phyloP scores from a whole-genome alignment of 192 early-diverging fungal species.

The Backusella parvicylindrica region DNA sequence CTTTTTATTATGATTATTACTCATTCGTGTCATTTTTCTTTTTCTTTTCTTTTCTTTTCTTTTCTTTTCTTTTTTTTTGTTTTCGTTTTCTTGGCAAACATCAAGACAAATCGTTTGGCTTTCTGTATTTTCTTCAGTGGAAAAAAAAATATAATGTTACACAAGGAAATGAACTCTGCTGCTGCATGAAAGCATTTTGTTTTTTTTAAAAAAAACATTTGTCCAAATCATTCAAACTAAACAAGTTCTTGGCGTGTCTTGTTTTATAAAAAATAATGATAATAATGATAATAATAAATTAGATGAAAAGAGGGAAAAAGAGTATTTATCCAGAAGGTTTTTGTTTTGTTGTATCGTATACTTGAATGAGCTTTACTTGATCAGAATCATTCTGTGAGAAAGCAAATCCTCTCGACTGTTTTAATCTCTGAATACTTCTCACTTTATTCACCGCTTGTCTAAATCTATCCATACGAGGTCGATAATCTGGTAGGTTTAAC shows the following conservation, averaged over 20 bases:
- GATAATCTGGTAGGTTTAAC: constrained; percentile 97
- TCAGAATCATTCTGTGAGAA: constrained; percentile 96
- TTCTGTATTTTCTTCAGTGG: too few relatives aligned
- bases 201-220: too few relatives aligned
- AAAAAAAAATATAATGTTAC: not conserved
- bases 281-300: not conserved
- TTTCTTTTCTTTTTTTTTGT: not conserved
- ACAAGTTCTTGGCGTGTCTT: not conserved
- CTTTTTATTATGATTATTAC: not conserved
- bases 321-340: constrained; percentile 46
- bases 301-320: not conserved
- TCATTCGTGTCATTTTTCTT: not conserved
- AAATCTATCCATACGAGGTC: constrained; percentile 97
- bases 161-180: not conserved
- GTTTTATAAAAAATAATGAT: not conserved
- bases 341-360: constrained; percentile 52
- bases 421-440: constrained; percentile 84
- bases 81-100: not conserved
- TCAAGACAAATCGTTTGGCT: too few relatives aligned
- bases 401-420: constrained; percentile 88
- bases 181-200: not conserved
- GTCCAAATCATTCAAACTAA: not conserved
- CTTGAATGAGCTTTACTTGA: constrained; percentile 57
- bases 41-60: not conserved
- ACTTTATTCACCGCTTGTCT: constrained; percentile 98